Evolutionary conservation across 257 asterid genomes (phyloP).

Genomic region (Oldenlandia corymbosa): DNA sequence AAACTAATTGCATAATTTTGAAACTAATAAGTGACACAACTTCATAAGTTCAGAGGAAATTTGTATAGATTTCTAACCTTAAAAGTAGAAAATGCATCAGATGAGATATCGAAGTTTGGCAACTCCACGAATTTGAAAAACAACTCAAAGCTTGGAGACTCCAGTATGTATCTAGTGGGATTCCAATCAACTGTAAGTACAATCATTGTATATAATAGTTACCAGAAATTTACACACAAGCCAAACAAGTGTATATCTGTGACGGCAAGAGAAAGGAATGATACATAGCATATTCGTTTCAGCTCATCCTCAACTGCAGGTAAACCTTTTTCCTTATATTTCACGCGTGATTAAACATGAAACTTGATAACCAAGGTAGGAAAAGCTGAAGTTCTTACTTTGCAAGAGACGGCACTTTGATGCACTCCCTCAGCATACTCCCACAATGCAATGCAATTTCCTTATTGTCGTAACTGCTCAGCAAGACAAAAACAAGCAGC

Average conservation of each 20-base stretch:
- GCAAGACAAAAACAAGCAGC: conserved; percentile 17
- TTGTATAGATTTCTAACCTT: conserved; percentile 49
- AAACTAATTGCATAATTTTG: too few species aligned
- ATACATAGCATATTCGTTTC: background rate
- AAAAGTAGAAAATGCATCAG: conserved; percentile 95
- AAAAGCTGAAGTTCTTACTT: conserved; percentile 51
- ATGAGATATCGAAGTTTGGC: conserved; percentile 85
- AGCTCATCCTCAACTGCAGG: background rate
- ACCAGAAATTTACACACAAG: background rate
- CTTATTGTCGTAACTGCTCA: conserved; percentile 87
- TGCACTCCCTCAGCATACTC: conserved; percentile 95
- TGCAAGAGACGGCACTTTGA: conserved; percentile 81
- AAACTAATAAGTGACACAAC: conserved; percentile 5
- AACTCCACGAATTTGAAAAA: conserved; percentile 89
- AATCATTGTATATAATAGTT: background rate
- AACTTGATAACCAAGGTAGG: background rate
- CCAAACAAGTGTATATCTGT: too few species aligned
- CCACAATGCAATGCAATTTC: conserved; percentile 96
- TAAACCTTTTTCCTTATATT: background rate
- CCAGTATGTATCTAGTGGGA: conserved; percentile 73
- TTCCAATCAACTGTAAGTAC: conserved; percentile 15
- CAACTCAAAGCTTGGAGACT: conserved; percentile 93
- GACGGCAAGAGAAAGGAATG: too few species aligned
- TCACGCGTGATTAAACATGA: background rate
- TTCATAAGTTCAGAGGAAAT: conserved; percentile 1